phyloP scores from a whole-genome alignment of 495 filamentous ascomycete species.

The Clavariopsis aquatica region DNA sequence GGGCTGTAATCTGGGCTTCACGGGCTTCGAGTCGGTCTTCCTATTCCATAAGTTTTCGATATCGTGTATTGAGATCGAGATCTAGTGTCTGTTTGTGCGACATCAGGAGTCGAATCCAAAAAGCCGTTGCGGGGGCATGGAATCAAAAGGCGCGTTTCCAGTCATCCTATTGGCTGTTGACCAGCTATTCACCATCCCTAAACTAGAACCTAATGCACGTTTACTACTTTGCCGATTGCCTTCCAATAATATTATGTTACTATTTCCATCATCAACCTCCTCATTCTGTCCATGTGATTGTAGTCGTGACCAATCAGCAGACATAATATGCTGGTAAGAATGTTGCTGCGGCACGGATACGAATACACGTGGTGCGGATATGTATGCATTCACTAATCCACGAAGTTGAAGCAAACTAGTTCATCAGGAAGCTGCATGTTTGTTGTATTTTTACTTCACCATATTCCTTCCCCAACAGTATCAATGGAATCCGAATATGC shows the following conservation, averaged over 20 bases:
- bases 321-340: not conserved
- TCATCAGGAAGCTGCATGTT: not conserved
- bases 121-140: not conserved
- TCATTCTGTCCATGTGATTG: not conserved
- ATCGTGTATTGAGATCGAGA: not conserved
- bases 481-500: not conserved
- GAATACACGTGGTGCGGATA: no score
- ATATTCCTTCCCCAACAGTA: not conserved
- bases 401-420: not conserved
- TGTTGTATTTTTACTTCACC: not conserved
- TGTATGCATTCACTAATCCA: not conserved
- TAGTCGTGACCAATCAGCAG: not conserved
- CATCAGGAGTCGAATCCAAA: slow-evolving; percentile 1
- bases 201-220: no score
- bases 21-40: slow-evolving; percentile 5
- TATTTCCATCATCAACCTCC: not conserved
- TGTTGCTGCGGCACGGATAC: not conserved
- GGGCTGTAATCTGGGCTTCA: no score
- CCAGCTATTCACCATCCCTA: no score
- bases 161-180: no score
- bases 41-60: not conserved
- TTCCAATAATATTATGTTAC: no score
- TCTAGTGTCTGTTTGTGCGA: not conserved
- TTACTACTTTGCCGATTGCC: no score
- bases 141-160: no score